Evolutionary conservation across 768 basidiomycete species (phyloP).

Genomic region (Xerocomus spinulosus): DNA sequence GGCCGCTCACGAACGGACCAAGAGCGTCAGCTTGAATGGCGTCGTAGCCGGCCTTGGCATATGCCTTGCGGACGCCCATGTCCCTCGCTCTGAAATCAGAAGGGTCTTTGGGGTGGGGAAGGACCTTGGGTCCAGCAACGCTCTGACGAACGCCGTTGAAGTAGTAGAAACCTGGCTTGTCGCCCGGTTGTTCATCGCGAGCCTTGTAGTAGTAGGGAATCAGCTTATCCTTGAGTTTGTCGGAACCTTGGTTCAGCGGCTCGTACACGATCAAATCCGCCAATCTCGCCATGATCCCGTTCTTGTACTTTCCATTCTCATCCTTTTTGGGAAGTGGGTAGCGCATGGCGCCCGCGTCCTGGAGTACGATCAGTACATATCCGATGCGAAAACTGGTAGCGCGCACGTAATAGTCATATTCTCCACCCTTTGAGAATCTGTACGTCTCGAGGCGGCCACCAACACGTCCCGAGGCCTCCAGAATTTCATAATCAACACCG

Average conservation of each 20-base stretch:
- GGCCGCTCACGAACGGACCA: not conserved
- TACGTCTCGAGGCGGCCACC: slow-evolving; percentile 46
- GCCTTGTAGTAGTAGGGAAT: slow-evolving; percentile 18
- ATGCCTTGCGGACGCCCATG: not conserved
- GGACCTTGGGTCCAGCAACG: not conserved
- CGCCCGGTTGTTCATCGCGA: slow-evolving; percentile 6
- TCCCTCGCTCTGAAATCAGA: not conserved
- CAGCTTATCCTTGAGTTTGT: slow-evolving; percentile 16
- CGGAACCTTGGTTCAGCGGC: slow-evolving; percentile 9
- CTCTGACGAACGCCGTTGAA: slow-evolving; percentile 1
- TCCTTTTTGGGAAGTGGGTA: slow-evolving; percentile 25
- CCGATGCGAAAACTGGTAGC: not conserved
- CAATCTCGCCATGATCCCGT: slow-evolving; percentile 28
- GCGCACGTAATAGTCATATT: slow-evolving; percentile 37
- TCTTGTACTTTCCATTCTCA: slow-evolving; percentile 15
- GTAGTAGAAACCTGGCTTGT: slow-evolving; percentile 4
- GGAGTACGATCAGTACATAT: not conserved
- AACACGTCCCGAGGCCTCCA: slow-evolving; percentile 37
- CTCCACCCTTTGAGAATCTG: slow-evolving; percentile 29
- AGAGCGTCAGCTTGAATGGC: not conserved
- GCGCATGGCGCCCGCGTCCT: slow-evolving; percentile 41
- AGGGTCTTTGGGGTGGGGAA: not conserved
- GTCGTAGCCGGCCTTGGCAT: not conserved
- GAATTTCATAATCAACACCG: slow-evolving; percentile 39
- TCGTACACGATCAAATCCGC: slow-evolving; percentile 26